These are phyloP conservation scores for Trichoderma arundinaceum DNA, from an alignment of 2,329 filamentous ascomycete genomes.

Conservation along the genomic window DNA sequence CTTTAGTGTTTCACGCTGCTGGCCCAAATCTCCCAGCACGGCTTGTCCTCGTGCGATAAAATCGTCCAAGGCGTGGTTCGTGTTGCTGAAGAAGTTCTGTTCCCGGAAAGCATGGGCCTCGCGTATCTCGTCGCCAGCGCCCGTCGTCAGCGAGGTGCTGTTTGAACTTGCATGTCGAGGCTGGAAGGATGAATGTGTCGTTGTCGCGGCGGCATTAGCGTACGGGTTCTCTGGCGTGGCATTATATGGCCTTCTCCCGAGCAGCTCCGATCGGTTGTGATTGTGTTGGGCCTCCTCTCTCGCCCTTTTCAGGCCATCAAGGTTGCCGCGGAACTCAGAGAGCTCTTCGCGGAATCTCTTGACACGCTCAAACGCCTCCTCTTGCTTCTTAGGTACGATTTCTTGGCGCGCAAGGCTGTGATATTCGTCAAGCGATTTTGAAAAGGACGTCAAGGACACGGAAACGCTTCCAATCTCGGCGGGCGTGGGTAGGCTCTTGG, in stretches of 20 bases:
- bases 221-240: conserved; percentile 95
- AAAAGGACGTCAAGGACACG: conserved; percentile 79
- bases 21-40: conserved; percentile 83
- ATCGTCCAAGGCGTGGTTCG: conserved; percentile 86
- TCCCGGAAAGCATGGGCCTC: conserved; percentile 87
- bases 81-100: conserved; percentile 82
- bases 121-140: conserved; percentile 67
- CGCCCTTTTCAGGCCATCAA: conserved; percentile 77
- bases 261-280: conserved; percentile 76
- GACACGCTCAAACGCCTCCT: conserved; percentile 85
- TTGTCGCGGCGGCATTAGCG: conserved; percentile 57
- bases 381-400: conserved; percentile 86
- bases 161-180: conserved; percentile 51
- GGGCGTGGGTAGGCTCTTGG: conserved; percentile 66
- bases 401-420: conserved; percentile 83
- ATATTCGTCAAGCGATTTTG: conserved; percentile 93
- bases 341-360: conserved; percentile 86
- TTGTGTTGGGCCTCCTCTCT: conserved; percentile 74
- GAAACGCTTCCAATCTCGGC: conserved; percentile 69
- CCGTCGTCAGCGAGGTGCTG: conserved; percentile 44
- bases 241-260: conserved; percentile 80
- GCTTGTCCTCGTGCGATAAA: conserved; percentile 91
- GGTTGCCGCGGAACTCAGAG: conserved; percentile 75
- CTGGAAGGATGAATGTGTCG: conserved; percentile 46
- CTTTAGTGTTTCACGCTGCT: conserved; percentile 94